Percentiles rank a stretch among this genome's conserved stretches.
These are phyloP conservation scores for Drechslerella coelobrocha DNA, from an alignment of 2,329 filamentous ascomycete genomes.

Conservation along the genomic window DNA sequence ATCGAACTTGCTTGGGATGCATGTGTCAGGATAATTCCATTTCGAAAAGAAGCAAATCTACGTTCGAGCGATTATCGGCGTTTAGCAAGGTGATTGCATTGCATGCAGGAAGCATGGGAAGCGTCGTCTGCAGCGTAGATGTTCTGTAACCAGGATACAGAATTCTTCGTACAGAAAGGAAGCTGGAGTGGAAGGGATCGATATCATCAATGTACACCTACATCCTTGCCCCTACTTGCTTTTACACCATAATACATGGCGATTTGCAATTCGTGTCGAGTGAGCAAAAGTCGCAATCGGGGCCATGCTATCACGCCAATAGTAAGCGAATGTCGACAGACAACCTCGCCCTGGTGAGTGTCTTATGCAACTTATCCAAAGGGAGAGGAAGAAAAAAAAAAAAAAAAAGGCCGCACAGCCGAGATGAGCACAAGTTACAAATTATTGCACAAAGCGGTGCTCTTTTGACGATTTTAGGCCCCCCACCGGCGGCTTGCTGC, in stretches of 20 bases:
- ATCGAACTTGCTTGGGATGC: no score
- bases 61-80: no score
- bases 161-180: background rate
- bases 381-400: no score
- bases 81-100: no score
- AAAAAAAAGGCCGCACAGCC: background rate
- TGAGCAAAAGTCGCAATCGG: slow-evolving; percentile 40
- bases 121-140: background rate
- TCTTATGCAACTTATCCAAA: background rate
- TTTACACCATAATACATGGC: background rate
- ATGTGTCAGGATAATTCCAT: no score
- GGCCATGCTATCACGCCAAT: slow-evolving; percentile 45
- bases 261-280: background rate
- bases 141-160: background rate
- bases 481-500: background rate
- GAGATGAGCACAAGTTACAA: background rate
- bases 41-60: no score
- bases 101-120: no score
- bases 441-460: background rate
- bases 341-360: slow-evolving; percentile 13
- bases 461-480: background rate
- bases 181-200: slow-evolving; percentile 2
- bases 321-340: slow-evolving; percentile 31
- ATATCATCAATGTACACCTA: background rate
- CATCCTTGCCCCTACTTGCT: background rate